Conservation (phyloP, 139 green algal genomes). For the Chloropicon primus region DNA sequence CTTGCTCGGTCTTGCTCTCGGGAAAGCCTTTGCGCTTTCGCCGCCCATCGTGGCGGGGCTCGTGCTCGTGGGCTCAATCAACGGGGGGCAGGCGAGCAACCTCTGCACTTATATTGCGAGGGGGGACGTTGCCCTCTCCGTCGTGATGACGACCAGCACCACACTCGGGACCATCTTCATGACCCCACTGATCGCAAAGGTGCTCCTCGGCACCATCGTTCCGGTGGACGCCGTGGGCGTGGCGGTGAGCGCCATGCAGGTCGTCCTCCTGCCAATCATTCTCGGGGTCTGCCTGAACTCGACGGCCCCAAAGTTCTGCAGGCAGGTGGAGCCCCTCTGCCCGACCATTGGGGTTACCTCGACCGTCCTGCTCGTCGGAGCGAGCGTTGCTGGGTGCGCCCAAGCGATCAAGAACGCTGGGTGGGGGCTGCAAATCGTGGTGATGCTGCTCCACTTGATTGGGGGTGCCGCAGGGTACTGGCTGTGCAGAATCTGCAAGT, state of each 20-base stretch:
- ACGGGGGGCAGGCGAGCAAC: constrained; percentile 38
- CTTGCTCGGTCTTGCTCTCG: constrained; percentile 40
- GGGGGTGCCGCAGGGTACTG: constrained; percentile 55
- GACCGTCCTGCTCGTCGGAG: background rate
- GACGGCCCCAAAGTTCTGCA: constrained; percentile 24
- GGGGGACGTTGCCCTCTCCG: constrained; percentile 71
- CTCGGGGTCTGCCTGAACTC: constrained; percentile 46
- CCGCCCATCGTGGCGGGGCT: background rate
- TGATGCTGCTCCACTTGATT: constrained; percentile 38
- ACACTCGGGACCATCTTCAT: constrained; percentile 67
- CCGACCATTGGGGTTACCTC: background rate
- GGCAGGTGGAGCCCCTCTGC: background rate
- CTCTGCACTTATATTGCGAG: constrained; percentile 64
- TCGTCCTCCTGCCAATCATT: constrained; percentile 63
- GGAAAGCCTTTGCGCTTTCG: constrained; percentile 13
- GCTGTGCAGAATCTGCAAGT: constrained; percentile 33
- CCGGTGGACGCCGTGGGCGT: constrained; percentile 52
- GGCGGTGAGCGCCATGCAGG: constrained; percentile 22
- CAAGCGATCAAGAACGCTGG: constrained; percentile 12
- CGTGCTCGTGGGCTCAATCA: constrained; percentile 1
- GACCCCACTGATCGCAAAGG: constrained; percentile 61
- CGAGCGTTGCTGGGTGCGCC: constrained; percentile 5
- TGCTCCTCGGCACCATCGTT: constrained; percentile 55
- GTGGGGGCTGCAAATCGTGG: constrained; percentile 9
- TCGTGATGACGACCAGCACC: constrained; percentile 67